phyloP scores from a whole-genome alignment of 2,329 filamentous ascomycete species.

The Beauveria pseudobassiana region DNA sequence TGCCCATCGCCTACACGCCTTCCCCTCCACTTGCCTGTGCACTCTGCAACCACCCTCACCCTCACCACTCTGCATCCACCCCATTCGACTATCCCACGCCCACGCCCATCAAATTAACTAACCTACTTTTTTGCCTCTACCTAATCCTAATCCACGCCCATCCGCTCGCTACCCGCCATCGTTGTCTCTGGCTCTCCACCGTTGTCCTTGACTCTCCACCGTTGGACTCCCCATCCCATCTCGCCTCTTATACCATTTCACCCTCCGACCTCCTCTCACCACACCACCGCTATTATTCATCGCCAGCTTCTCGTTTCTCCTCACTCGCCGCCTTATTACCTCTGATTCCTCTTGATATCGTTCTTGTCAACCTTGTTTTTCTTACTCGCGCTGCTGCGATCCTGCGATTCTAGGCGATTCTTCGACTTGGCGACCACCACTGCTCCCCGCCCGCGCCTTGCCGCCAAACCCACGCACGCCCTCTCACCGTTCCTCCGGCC shows the following conservation, averaged over 20 bases:
- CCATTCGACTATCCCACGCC: not conserved
- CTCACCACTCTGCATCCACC: no score
- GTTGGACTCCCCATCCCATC: conserved; percentile 3
- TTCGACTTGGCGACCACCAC: not conserved
- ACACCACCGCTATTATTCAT: not conserved
- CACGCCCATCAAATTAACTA: not conserved
- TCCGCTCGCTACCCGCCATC: not conserved
- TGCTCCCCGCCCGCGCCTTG: not conserved
- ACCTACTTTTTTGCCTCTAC: not conserved
- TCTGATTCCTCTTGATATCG: not conserved
- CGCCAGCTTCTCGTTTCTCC: not conserved
- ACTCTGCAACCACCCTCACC: no score
- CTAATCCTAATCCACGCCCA: not conserved
- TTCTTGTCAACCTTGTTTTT: not conserved
- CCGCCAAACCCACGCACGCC: not conserved
- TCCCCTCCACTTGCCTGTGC: no score
- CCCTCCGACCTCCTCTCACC: not conserved
- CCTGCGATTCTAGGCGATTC: not conserved
- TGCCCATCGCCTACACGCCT: no score
- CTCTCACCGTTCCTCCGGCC: not conserved
- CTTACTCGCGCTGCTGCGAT: not conserved
- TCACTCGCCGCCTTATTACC: not conserved
- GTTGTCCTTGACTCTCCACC: not conserved
- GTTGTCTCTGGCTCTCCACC: not conserved
- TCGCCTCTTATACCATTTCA: conserved; percentile 7